A percentile compares a stretch with the other conserved stretches of the same genome.
These are phyloP conservation scores for Aspergillus sojae DNA, from an alignment of 2,329 filamentous ascomycete genomes.

Conservation along the genomic window DNA sequence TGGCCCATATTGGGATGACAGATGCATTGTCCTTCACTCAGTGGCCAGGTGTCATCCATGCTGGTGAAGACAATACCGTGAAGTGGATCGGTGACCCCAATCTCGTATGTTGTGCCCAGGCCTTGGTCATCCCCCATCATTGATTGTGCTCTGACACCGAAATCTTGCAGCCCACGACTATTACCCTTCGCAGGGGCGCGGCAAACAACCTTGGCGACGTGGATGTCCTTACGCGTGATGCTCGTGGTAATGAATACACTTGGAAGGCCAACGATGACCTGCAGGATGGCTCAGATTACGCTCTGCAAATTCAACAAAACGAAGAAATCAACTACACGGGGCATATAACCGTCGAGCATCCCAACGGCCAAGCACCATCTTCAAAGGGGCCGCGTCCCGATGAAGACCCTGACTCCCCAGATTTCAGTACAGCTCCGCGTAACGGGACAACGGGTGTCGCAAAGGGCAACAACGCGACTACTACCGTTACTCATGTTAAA, in stretches of 20 bases:
- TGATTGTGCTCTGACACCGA: neutral
- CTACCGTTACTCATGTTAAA: slow-evolving; percentile 6
- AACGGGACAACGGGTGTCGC: slow-evolving; percentile 10
- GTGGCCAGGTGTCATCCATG: slow-evolving; percentile 51
- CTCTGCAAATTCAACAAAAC: slow-evolving; percentile 60
- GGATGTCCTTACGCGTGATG: slow-evolving; percentile 49
- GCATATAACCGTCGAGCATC: slow-evolving; percentile 46
- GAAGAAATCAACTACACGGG: slow-evolving; percentile 58
- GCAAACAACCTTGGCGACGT: slow-evolving; percentile 55
- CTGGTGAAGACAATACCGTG: slow-evolving; percentile 53
- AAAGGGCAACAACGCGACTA: slow-evolving; percentile 23
- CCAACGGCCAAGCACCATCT: slow-evolving; percentile 32
- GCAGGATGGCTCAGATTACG: slow-evolving; percentile 54
- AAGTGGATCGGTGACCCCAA: slow-evolving; percentile 51
- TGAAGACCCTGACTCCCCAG: slow-evolving; percentile 7
- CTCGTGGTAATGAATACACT: slow-evolving; percentile 50
- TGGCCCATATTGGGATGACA: slow-evolving; percentile 51
- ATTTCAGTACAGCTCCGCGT: slow-evolving; percentile 18
- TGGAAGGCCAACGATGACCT: slow-evolving; percentile 55
- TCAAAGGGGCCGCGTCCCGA: slow-evolving; percentile 11
- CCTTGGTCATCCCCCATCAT: neutral
- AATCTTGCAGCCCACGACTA: slow-evolving; percentile 51
- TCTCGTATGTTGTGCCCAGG: slow-evolving; percentile 26
- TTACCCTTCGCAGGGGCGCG: slow-evolving; percentile 58
- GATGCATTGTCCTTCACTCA: slow-evolving; percentile 56